A percentile compares a stretch with the other conserved stretches of the same genome.
Conservation (phyloP, 169 alveolate species). For the Cryptosporidium sp. region DNA sequence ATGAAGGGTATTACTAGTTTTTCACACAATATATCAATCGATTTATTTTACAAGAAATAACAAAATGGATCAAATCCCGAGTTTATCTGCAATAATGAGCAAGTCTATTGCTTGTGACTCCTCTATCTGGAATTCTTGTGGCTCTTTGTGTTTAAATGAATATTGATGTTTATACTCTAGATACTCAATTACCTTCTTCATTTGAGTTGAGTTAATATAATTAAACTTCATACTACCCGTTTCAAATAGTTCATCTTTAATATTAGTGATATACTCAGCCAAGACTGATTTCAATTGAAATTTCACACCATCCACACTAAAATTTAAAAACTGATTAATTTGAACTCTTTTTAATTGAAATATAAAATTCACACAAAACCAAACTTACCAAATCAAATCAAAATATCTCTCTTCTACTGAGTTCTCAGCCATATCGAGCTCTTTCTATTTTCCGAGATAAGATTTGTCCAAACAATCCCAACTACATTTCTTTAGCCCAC, state of each 20-base stretch:
- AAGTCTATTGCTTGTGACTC: constrained; percentile 51
- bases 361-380: not conserved
- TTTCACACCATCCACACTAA: constrained; percentile 27
- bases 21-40: not conserved
- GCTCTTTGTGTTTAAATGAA: not conserved
- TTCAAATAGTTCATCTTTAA: constrained; percentile 23
- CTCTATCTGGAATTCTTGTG: not conserved
- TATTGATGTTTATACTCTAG: constrained; percentile 31
- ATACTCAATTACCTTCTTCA: constrained; percentile 60
- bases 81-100: constrained; percentile 60
- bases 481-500: not conserved
- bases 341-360: not conserved
- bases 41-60: too few species aligned
- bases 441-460: not conserved
- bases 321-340: not conserved
- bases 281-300: constrained; percentile 1
- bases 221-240: constrained; percentile 22
- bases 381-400: constrained; percentile 36
- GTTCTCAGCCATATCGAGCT: not conserved
- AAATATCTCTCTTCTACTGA: not conserved
- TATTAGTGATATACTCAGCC: constrained; percentile 13
- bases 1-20: not conserved
- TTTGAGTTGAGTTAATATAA: constrained; percentile 38
- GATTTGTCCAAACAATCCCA: not conserved
- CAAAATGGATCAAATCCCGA: constrained; percentile 32